Base-by-base conservation (phyloP, 2,329 filamentous ascomycete genomes). In the Fusarium sp. region DNA sequence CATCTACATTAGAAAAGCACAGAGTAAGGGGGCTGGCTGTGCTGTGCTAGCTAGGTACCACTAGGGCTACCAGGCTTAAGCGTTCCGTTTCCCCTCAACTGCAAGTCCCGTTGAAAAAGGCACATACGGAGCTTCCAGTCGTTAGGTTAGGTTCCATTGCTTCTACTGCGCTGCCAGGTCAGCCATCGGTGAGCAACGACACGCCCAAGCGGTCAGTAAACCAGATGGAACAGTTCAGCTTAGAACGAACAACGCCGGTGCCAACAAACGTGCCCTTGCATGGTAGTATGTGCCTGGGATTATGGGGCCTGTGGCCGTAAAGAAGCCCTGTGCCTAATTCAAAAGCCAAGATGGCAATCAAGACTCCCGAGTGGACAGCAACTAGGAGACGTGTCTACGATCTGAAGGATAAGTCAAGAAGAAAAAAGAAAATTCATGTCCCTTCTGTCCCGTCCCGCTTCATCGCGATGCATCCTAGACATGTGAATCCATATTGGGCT, bases 181-280 rank as follows among this genome's bases (percentile, higher is more conserved):
- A 71, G 58, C 47, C 50, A 20, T 66, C 69, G 63, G 69, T 62
- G 63, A 66, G 50, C 30, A 28, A 32, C 48, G 21, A 51, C 49
- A 53, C 49, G 34, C 49, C 58, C 49, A 48, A 21, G 64, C 69
- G 63, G 69, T 62, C 62, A 66, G 50, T 32, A 25, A 37, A 34
- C 43, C 66, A 30, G 56, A 67, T 66, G 71, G 71, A 60, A 73
- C 68, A 74, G 69, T 55, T 66, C 59, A 71, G 49, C 59, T 67
- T 56, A 37, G n/a, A 18, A 28, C 28, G 12, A n/a, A 18, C 30
- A 34, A 50, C 47, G 30, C 40, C 46, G 53, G 54, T 66, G 48
- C 66, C 60, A 65, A 53, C 49, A 53, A 49, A 42, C 62, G 48
- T 59, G 69, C 72, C 72, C 72, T 74, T 74, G 64, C 72, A 74